Base-by-base conservation (phyloP, 495 filamentous ascomycete genomes). In the Aspergillus wentii region DNA sequence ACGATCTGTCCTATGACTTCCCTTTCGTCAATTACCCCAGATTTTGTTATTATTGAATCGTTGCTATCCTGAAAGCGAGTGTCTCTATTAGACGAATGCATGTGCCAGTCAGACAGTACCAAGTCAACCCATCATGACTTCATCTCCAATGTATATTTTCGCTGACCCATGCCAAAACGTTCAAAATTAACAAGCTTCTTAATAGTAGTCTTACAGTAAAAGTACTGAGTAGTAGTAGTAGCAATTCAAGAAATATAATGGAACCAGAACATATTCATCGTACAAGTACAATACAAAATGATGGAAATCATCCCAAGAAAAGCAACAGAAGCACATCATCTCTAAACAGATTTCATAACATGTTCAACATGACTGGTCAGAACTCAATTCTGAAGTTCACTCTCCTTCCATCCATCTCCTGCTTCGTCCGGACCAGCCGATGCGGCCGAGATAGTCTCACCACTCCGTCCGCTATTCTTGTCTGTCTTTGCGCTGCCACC, bases 331-430 rank as follows among this genome's bases (percentile, higher is more conserved):
- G 17, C n/a, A n/a, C n/a, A n/a, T n/a, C n/a, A n/a, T n/a, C n/a
- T n/a, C n/a, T n/a, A n/a, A n/a, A n/a, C n/a, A n/a, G n/a, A n/a
- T n/a, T n/a, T n/a, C n/a, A n/a, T n/a, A n/a, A n/a, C n/a, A n/a
- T n/a, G n/a, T n/a, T n/a, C n/a, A n/a, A n/a, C n/a, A 15, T 35
- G 4, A 6, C 14, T 25, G 7, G 3, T 21, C 6, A 16, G 6
- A 41, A 27, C 38, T 61, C 41, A 69, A 44, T 57, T 56, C 45
- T 75, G 63, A 44, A 77, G 68, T 57, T 78, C 68, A 41, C 61
- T 66, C 51, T 75, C 66, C 40, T 66, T 74, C 71, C 71, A 75
- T 15, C 65, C 68, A 49, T 64, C 62, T 11, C 52, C 59, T 19
- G 56, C 55, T 37, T 68, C 67, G 8, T 57, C 59, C 48, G 52